Evolutionary conservation across 495 filamentous ascomycete species (phyloP).

Genomic region (Chaetomium tenue): DNA sequence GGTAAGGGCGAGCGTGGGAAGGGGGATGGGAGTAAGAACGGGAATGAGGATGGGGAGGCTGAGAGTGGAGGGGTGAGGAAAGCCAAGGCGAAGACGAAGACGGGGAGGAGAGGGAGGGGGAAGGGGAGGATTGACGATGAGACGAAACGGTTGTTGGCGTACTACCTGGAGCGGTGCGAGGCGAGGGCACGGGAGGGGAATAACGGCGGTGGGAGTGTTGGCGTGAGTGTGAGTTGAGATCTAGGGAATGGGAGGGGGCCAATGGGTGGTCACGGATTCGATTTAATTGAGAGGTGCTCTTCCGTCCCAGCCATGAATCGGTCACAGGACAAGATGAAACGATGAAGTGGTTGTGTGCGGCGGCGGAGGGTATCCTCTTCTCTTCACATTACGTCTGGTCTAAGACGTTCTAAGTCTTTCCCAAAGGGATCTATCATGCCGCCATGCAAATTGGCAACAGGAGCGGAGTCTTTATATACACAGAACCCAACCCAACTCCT

Average conservation of each 20-base stretch:
- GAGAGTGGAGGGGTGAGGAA: background rate
- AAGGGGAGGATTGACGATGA: slow-evolving; percentile 37
- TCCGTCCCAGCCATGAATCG: too few species aligned
- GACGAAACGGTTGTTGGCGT: slow-evolving; percentile 34
- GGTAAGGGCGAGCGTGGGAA: background rate
- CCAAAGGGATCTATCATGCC: background rate
- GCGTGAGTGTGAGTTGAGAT: background rate
- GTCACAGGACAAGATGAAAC: background rate
- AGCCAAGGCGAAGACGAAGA: background rate
- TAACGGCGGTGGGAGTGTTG: background rate
- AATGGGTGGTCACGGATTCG: too few species aligned
- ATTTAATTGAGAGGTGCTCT: background rate
- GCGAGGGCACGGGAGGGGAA: slow-evolving; percentile 18
- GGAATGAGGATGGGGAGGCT: too few species aligned
- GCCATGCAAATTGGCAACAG: slow-evolving; percentile 3
- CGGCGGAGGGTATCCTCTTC: slow-evolving; percentile 10
- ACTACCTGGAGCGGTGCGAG: slow-evolving; percentile 41
- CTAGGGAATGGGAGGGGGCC: background rate
- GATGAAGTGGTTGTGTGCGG: slow-evolving; percentile 4
- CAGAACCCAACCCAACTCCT: background rate
- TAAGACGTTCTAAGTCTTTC: slow-evolving; percentile 3
- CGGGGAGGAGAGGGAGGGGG: background rate
- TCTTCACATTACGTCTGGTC: slow-evolving; percentile 12
- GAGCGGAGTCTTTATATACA: slow-evolving; percentile 10
- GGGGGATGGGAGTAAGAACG: background rate